A percentile compares a stretch with the other conserved stretches of the same genome.
Conservation (phyloP, 73 alveolate genomes). For the Symbiodinium pilosum region DNA sequence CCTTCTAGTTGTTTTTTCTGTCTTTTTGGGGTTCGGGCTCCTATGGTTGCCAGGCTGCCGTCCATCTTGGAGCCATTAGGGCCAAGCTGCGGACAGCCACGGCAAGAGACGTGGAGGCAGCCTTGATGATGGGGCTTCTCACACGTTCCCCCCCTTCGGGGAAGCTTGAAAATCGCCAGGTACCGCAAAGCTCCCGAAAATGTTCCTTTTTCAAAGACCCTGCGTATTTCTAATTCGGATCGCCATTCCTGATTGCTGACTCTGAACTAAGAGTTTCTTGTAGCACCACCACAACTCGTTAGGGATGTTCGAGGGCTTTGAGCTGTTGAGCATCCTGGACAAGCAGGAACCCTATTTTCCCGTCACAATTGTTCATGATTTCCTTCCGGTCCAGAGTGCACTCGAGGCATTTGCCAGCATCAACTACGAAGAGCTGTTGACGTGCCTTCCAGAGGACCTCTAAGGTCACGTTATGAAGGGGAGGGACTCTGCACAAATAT, state of each 20-base stretch:
- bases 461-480: background rate
- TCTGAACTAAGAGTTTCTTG: too few species aligned
- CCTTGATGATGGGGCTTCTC: background rate
- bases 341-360: too few species aligned
- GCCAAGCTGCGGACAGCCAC: constrained; percentile 63
- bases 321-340: too few species aligned
- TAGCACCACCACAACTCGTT: too few species aligned
- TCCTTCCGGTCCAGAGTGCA: background rate
- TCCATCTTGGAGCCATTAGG: constrained; percentile 77
- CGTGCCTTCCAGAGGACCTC: constrained; percentile 85
- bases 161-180: background rate
- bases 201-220: too few species aligned
- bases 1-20: background rate
- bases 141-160: background rate
- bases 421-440: constrained; percentile 72
- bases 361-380: too few species aligned
- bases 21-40: background rate
- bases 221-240: too few species aligned
- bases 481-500: too few species aligned
- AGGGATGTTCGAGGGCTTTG: too few species aligned
- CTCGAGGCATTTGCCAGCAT: constrained; percentile 37
- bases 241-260: too few species aligned
- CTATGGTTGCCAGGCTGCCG: constrained; percentile 69
- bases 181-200: background rate
- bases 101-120: constrained; percentile 84